Base-by-base conservation (phyloP, 805 yeast genomes). In the Candida vartiovaarae region DNA sequence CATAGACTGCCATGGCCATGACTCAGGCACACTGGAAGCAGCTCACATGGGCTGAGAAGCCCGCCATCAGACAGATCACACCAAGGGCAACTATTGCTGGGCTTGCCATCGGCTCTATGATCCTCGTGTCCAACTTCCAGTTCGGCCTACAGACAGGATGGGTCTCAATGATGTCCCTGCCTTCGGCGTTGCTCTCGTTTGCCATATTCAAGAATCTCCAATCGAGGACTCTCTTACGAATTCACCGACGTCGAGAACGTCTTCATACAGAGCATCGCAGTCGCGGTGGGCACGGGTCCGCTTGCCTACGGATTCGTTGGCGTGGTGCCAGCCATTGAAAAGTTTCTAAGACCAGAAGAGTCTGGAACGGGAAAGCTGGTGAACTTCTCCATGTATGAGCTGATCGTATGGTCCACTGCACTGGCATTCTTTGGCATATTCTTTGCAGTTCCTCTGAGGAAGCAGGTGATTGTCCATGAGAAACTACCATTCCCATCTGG, bases 131-230 rank as follows among this genome's bases (percentile, higher is more conserved):
- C 4, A 91, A 91, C 63, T 93, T 93, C 66, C 98, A 91, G 60
- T 91, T 91, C 61, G 99, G 98, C 1, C 68, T 91, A 23, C 99
- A 91, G 60, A 91, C 97, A 0, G 99, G 99, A 2, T 91, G 99
- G 99, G 96, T 93, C 5, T 88, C 96, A 8, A 91, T 91, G 99
- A 93, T 91, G 99, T 85, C 96, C 24, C 68, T 91, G 43, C 98
- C 99, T 0, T 83, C 96, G 4, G 96, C 98, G 0, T 64, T 91
- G 41, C 64, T 91, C 26, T 96, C 95, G 0, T 90, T 80, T 61
- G 84, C 96, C 1, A 67, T 84, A 20, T 91, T 90, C 68, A 86
- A 81, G 53, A 65, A 78, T 4, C 54, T 82, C 3, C 68, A 70
- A 25, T 40, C 51, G 2, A 43, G 50, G 4, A n/a, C 43, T 72